Conservation (phyloP, 129 eudicot species). For the Solidago caesia region DNA sequence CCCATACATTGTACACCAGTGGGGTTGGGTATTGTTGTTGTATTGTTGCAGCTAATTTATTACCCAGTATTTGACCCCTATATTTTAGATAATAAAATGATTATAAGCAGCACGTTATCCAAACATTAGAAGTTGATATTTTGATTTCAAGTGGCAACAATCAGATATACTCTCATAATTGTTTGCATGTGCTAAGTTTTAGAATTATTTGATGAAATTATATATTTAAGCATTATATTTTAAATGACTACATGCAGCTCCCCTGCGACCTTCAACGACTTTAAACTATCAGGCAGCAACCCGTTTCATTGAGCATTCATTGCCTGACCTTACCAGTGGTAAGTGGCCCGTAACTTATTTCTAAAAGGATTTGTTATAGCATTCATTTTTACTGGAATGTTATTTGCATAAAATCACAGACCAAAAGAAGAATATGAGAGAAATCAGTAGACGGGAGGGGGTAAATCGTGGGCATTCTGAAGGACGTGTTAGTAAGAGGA, state of each 20-base stretch:
- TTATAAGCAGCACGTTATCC: background rate
- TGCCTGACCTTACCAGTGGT: constrained; percentile 88
- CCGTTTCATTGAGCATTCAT: constrained; percentile 89
- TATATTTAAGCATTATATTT: background rate
- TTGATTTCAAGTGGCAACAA: background rate
- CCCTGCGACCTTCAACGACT: constrained; percentile 71
- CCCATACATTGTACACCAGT: too few species aligned
- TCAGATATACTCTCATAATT: too few species aligned
- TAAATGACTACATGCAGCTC: constrained; percentile 47
- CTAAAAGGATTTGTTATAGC: background rate
- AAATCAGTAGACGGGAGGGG: constrained; percentile 60
- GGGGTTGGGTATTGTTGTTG: background rate
- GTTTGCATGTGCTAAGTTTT: constrained; percentile 1
- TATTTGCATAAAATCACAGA: constrained; percentile 44
- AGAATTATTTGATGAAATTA: background rate
- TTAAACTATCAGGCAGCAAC: constrained; percentile 82
- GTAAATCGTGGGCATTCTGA: constrained; percentile 44
- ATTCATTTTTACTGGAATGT: background rate
- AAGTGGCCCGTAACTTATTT: constrained; percentile 11
- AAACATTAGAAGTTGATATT: background rate
- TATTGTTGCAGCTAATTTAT: constrained; percentile 5
- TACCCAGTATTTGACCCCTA: constrained; percentile 8
- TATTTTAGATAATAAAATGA: background rate
- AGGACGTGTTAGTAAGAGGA: constrained; percentile 63
- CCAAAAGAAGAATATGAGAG: constrained; percentile 82